Percentiles rank a stretch among this genome's conserved stretches.
phyloP scores from a whole-genome alignment of 2,329 filamentous ascomycete genomes.

The Neonectria magnoliae region DNA sequence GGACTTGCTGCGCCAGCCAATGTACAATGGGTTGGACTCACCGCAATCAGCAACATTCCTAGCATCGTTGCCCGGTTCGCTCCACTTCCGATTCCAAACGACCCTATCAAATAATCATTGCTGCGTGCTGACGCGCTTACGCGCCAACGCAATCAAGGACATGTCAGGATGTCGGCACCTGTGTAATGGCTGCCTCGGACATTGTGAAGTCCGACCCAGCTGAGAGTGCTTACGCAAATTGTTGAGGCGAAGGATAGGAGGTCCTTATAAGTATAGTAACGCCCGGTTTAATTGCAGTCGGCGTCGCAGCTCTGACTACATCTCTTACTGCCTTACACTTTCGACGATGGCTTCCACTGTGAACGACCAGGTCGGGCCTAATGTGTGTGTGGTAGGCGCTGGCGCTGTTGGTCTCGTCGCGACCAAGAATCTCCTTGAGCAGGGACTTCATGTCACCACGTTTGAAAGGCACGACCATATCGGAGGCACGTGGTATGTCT shows the following conservation, averaged over 20 bases:
- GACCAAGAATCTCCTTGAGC: slow-evolving; percentile 55
- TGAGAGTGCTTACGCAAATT: background rate
- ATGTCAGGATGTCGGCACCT: background rate
- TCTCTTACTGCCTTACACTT: background rate
- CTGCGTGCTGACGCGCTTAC: background rate
- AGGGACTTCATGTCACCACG: slow-evolving; percentile 53
- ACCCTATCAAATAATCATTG: background rate
- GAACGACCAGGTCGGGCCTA: slow-evolving; percentile 29
- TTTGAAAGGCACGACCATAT: slow-evolving; percentile 54
- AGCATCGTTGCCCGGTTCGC: background rate
- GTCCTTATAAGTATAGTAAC: background rate
- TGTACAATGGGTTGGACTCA: background rate
- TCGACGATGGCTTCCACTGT: slow-evolving; percentile 27
- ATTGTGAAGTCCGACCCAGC: background rate
- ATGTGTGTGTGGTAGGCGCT: slow-evolving; percentile 44
- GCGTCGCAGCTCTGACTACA: too few species aligned
- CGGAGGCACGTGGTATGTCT: slow-evolving; percentile 56
- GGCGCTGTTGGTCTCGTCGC: slow-evolving; percentile 51
- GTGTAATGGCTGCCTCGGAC: background rate
- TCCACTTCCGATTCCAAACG: background rate
- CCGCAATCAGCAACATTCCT: background rate
- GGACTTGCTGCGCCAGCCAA: too few species aligned
- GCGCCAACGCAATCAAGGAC: background rate
- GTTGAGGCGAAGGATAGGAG: background rate
- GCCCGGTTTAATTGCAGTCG: background rate